phyloP scores from a whole-genome alignment of 768 basidiomycete genomes.

The Paxillus ammoniavirescens region DNA sequence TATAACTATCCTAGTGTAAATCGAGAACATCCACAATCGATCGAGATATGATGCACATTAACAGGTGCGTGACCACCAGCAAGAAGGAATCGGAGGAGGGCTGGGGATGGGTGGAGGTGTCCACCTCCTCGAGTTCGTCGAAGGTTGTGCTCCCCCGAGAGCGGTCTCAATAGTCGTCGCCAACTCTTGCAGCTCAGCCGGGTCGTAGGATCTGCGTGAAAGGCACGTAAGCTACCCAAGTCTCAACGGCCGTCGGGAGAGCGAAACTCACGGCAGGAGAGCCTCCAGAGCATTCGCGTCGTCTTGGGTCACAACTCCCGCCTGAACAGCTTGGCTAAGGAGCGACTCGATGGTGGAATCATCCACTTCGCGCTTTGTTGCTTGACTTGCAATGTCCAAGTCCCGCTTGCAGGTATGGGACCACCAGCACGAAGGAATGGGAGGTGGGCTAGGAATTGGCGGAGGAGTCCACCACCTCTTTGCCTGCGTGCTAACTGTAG shows the following conservation, averaged over 20 bases:
- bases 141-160: neutral
- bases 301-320: neutral
- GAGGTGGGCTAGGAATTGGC: neutral
- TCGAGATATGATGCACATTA: neutral
- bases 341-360: neutral
- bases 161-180: neutral
- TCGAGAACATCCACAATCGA: too few relatives aligned
- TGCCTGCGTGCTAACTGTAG: neutral
- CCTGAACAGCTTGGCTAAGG: neutral
- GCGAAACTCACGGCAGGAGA: neutral
- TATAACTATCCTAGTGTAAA: neutral
- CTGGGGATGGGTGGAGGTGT: slow-evolving; percentile 2
- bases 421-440: neutral
- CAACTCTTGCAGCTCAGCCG: neutral
- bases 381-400: neutral
- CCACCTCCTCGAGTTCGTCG: neutral
- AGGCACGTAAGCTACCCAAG: neutral
- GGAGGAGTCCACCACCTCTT: neutral
- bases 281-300: neutral
- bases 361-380: neutral
- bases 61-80: slow-evolving; percentile 4
- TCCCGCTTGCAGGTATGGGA: neutral
- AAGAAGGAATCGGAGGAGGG: slow-evolving; percentile 3
- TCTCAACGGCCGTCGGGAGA: neutral
- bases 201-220: neutral